These are phyloP conservation scores for Trichoderma arundinaceum DNA, from an alignment of 2,329 filamentous ascomycete species.

Conservation along the genomic window DNA sequence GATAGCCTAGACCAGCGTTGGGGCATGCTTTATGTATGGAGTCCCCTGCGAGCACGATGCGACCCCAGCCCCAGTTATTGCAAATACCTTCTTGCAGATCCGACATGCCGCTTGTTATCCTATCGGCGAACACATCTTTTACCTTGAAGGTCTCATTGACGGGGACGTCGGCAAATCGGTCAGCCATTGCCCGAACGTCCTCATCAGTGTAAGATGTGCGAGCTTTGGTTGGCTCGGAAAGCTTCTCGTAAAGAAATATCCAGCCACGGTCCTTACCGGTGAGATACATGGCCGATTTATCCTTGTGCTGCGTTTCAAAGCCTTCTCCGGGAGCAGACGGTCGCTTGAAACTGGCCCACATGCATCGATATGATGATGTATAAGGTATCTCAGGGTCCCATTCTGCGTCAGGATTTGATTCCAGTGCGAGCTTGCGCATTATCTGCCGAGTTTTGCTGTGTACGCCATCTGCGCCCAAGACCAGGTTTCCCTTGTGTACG, in stretches of 20 bases:
- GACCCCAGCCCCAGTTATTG: constrained; percentile 44
- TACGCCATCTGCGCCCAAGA: constrained; percentile 52
- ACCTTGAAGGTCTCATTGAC: constrained; percentile 37
- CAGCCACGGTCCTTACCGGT: constrained; percentile 40
- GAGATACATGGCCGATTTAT: constrained; percentile 41
- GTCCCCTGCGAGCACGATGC: constrained; percentile 47
- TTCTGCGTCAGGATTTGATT: constrained; percentile 19
- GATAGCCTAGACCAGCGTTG: constrained; percentile 44
- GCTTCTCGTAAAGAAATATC: constrained; percentile 45
- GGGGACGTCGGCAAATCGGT: constrained; percentile 39
- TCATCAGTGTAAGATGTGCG: constrained; percentile 37
- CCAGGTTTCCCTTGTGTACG: constrained; percentile 43
- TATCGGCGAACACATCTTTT: constrained; percentile 40
- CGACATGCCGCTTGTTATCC: constrained; percentile 40
- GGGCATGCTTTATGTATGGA: constrained; percentile 48
- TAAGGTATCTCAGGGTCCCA: constrained; percentile 42
- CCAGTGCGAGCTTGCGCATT: constrained; percentile 43
- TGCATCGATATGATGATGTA: constrained; percentile 41
- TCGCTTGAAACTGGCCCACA: constrained; percentile 45
- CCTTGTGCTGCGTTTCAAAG: constrained; percentile 42
- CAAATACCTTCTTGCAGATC: constrained; percentile 48
- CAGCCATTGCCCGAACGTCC: constrained; percentile 39
- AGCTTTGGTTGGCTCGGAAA: constrained; percentile 38
- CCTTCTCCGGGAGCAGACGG: constrained; percentile 36
- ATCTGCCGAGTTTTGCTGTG: constrained; percentile 46